These are phyloP conservation scores for Theileria luwenshuni DNA, from an alignment of 169 alveolate species.

Conservation along the genomic window DNA sequence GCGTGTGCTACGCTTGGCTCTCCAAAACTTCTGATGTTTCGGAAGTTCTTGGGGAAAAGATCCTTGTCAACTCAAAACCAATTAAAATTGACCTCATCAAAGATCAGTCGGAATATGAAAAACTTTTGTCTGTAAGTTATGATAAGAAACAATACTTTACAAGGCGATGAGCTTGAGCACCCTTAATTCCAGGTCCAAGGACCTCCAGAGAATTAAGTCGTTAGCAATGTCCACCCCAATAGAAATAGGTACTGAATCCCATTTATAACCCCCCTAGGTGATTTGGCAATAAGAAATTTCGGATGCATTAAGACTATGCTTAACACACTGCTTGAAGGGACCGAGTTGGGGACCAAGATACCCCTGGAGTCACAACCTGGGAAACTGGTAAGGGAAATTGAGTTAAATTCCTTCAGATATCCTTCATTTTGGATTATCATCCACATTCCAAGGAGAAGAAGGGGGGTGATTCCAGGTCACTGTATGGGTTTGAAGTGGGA, in stretches of 20 bases:
- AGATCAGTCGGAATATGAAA: constrained; percentile 43
- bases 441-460: constrained; percentile 56
- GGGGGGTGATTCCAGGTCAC: constrained; percentile 39
- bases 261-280: constrained; percentile 5
- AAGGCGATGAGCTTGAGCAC: constrained; percentile 53
- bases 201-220: constrained; percentile 56
- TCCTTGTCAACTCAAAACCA: constrained; percentile 16
- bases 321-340: constrained; percentile 37
- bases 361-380: constrained; percentile 61
- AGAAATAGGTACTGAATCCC: constrained; percentile 22
- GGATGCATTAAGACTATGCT: constrained; percentile 47
- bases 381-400: constrained; percentile 29
- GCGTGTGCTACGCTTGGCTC: constrained; percentile 61
- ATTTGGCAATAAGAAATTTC: constrained; percentile 46
- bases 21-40: constrained; percentile 38
- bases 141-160: neutral
- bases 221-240: constrained; percentile 58
- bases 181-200: constrained; percentile 55
- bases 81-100: constrained; percentile 37
- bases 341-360: constrained; percentile 41
- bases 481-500: constrained; percentile 55
- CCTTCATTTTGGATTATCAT: constrained; percentile 49
- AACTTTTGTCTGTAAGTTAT: constrained; percentile 27
- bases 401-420: constrained; percentile 14
- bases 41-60: constrained; percentile 33